Percentiles rank a stretch among this genome's conserved stretches.
Conservation (phyloP, 345 rosid genomes). For the Angophora floribunda region DNA sequence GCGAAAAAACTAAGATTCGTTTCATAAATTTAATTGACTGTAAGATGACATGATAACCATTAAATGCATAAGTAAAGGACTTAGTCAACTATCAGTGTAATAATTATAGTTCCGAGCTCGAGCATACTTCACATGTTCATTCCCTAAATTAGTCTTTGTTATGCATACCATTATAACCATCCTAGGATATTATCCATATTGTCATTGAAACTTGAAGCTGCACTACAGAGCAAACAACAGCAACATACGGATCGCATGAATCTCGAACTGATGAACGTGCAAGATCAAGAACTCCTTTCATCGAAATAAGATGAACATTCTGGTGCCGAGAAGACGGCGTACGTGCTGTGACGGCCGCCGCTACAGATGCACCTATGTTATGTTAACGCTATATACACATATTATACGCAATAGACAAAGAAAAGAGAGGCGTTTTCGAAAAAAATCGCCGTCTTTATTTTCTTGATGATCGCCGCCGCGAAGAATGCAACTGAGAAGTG, state of each 20-base stretch:
- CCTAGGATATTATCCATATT: background rate
- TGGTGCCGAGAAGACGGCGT: background rate
- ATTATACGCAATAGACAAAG: background rate
- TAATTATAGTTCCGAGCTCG: background rate
- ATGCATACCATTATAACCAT: background rate
- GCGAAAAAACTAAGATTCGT: no score
- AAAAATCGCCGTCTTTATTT: background rate
- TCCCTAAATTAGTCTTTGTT: background rate
- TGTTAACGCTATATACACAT: background rate
- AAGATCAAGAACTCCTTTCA: background rate
- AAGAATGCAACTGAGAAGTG: background rate
- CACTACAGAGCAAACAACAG: background rate
- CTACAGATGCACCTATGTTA: background rate
- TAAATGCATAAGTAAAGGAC: no score
- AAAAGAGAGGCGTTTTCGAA: background rate
- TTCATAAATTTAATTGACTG: background rate
- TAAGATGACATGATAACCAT: background rate
- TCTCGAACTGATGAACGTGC: background rate
- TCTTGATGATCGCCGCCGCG: background rate
- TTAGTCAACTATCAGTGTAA: background rate
- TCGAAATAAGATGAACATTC: background rate
- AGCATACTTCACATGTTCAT: background rate
- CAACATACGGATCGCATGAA: background rate
- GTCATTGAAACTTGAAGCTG: background rate
- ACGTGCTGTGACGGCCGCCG: background rate